Evolutionary conservation across 805 yeast genomes (phyloP).

Genomic region (Ogataea nitratoaversa): DNA sequence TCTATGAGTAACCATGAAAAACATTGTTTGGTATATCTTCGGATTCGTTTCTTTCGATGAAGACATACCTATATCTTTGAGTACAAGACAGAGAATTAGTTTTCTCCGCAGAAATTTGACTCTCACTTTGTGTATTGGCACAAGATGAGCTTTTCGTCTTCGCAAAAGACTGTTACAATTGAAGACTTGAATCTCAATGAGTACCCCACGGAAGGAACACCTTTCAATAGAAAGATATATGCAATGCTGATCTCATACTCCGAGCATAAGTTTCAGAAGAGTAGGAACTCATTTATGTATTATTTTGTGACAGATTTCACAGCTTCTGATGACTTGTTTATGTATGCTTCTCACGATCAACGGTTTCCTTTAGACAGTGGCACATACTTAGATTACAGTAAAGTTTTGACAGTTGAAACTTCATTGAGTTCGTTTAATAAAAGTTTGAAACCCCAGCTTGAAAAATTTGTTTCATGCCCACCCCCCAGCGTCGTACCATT

Average conservation of each 20-base stretch:
- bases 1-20: too few relatives aligned
- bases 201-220: slow-evolving; percentile 4
- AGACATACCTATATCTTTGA: too few relatives aligned
- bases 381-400: background rate
- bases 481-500: slow-evolving; percentile 11
- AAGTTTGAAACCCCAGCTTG: slow-evolving; percentile 1
- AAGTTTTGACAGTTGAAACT: slow-evolving; percentile 15
- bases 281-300: slow-evolving; percentile 3
- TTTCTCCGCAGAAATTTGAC: too few relatives aligned
- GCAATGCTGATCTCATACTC: slow-evolving; percentile 14
- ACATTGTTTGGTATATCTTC: too few relatives aligned
- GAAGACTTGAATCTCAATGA: slow-evolving; percentile 7
- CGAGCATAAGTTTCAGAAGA: slow-evolving; percentile 1
- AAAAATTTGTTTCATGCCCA: slow-evolving; percentile 5
- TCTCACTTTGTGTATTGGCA: too few relatives aligned
- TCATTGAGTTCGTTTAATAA: slow-evolving; percentile 4
- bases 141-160: too few relatives aligned
- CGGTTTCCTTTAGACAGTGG: slow-evolving; percentile 9
- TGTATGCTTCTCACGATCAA: background rate
- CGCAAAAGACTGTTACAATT: slow-evolving; percentile 1
- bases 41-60: too few relatives aligned
- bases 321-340: slow-evolving; percentile 3
- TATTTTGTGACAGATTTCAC: slow-evolving; percentile 24
- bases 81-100: too few relatives aligned
- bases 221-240: slow-evolving; percentile 9